Percentiles rank a stretch among this genome's conserved stretches.
Evolutionary conservation across 495 filamentous ascomycete species (phyloP).

Genomic region (Bombardia bombarda): DNA sequence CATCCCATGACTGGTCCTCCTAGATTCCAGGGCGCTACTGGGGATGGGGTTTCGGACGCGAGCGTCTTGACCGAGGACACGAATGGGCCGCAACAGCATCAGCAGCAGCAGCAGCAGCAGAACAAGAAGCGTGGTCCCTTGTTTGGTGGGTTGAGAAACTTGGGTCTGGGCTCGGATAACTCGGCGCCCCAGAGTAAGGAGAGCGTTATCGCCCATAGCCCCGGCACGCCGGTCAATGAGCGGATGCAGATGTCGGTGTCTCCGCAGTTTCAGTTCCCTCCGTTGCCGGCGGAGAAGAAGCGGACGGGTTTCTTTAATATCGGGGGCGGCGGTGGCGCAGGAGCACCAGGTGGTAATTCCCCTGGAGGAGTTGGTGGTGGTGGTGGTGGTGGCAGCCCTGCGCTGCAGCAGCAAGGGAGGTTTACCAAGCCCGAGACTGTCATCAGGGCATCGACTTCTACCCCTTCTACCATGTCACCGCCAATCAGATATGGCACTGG

Average conservation of each 20-base stretch:
- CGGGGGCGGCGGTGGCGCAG: no score
- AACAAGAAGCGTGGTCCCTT: conserved; percentile 10
- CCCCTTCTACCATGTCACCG: conserved; percentile 1
- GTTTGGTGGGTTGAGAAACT: conserved; percentile 12
- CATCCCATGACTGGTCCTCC: conserved; percentile 7
- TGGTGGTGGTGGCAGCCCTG: no score
- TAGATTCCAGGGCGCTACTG: conserved; percentile 9
- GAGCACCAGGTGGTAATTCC: conserved; percentile 1
- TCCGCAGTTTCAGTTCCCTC: conserved; percentile 8
- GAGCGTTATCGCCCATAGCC: conserved; percentile 21
- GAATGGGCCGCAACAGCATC: conserved; percentile 7
- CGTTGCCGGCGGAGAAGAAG: conserved; percentile 14
- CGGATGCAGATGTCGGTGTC: conserved; percentile 5
- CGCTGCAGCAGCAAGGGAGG: background rate
- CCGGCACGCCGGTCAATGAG: conserved; percentile 13
- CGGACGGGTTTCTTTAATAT: conserved; percentile 13
- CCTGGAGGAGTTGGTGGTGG: no score
- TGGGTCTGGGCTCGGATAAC: conserved; percentile 5
- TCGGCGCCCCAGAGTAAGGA: conserved; percentile 18
- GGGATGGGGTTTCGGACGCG: conserved; percentile 29
- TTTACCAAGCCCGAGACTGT: conserved; percentile 4
- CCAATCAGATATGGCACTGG: no score
- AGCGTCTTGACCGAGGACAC: conserved; percentile 26
- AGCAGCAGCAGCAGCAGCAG: no score
- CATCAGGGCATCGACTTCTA: conserved; percentile 16